Evolutionary conservation across 805 yeast species (phyloP), one percentile per base, ranked within the genome.

Genomic region (Wickerhamiella slavikovae): DNA sequence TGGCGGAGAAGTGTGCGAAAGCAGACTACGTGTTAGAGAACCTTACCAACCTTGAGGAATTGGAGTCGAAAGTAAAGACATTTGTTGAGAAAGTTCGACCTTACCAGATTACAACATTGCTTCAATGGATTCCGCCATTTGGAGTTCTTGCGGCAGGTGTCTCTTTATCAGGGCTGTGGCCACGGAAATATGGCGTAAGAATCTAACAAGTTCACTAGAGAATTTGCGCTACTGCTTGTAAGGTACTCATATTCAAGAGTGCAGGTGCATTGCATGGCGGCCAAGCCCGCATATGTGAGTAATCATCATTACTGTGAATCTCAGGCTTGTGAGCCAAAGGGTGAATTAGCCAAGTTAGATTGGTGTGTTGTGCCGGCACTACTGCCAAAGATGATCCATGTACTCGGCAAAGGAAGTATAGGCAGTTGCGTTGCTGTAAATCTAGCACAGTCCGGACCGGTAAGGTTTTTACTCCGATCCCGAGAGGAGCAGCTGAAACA

Each of bases 1-100:
- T 64, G 28, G 63, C 57, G 9, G 68, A 60, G 25, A 69, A 79
- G 38, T 58, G 63, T 14, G 43, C 44, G 14, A 55, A 60, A 29
- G 70, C 92, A 1, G 93, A 80, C 40, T 51, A 59, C 22, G 66
- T 77, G 2, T 49, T 91, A 11, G 66, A 71, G 16, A 91, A 89
- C 42, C 60, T 66, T 34, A 51, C 55, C 9, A 45, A 58, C 5
- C 20, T 64, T 2, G 60, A 57, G 1, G 55, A 57, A 2, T 51
- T 75, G 12, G 49, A 59, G 22, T 48, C 37, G 0, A 51, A 58
- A 32, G 41, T 74, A 1, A 68, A 64, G 27, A 32, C 39, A 3
- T 39, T 62, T 4, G 48, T 68, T 1, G 29, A 28, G 1, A 33
- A 38, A 7, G 39, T 64, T 8, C 50, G 43, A 15, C 74, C 77